Base-by-base conservation (phyloP, 257 asterid genomes). In the Rehmannia glutinosa region DNA sequence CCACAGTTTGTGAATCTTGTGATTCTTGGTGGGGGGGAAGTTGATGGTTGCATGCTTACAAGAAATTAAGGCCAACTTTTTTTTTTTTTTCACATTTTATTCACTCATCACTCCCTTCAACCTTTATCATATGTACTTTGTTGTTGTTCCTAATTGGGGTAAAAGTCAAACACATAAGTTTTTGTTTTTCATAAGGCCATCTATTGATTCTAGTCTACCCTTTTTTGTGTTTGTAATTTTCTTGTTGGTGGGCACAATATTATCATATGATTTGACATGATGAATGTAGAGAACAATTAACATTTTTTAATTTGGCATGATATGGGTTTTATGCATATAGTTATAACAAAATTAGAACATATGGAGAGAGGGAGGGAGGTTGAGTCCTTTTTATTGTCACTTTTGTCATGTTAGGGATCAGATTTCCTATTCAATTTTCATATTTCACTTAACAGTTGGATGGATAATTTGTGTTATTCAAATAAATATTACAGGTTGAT, bases 1-100 rank as follows among this genome's bases (percentile, higher is more conserved):
- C 64, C 15, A 42, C 58, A 10, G 60, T 8, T 10, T 8, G 19
- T 38, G 66, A 39, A 59, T 50, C 32, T 63, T 66, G 74, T 58
- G 82, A 84, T 70, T 82, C 86, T 78, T 76, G 76, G 53, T 45
- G 47, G 64, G 75, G 41, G 41, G 78, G 70, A 76, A 82, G 47
- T 80, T 72, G 83, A 62, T 80, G 73, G 42, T 62, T 59, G 78
- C 85, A 84, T 77, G 57, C 74, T 45, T 76, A 81, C 95, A 85
- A 82, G 74, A 43, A 57, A n/a, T n/a, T n/a, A n/a, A n/a, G n/a
- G n/a, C n/a, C n/a, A n/a, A n/a, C n/a, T 1, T 33, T 38, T 65
- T n/a, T 4, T 27, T 8, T 12, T 27, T 72, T 41, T 8, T 62
- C 8, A 19, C 46, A 6, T 27, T 68, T 57, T 23, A 66, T 36